Evolutionary conservation across 2,329 filamentous ascomycete genomes (phyloP).

Genomic region (Dactylellina cionopaga): DNA sequence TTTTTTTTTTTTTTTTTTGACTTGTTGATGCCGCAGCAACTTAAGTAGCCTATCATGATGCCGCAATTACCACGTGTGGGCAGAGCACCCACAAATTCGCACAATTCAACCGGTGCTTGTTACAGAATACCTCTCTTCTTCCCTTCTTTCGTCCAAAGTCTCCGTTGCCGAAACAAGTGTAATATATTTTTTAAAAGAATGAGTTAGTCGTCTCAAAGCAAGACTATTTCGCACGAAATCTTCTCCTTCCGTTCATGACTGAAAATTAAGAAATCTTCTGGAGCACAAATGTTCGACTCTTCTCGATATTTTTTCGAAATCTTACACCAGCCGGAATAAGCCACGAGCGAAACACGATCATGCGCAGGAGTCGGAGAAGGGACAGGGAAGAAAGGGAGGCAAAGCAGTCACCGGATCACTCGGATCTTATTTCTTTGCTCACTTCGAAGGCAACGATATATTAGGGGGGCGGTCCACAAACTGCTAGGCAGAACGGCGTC

Average conservation of each 20-base stretch:
- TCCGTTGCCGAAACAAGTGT: not conserved
- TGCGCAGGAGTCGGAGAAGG: not conserved
- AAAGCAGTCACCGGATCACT: not conserved
- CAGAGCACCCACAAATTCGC: not conserved
- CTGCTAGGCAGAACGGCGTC: not conserved
- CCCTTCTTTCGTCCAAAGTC: no score
- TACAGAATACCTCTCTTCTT: no score
- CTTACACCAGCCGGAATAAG: conserved; percentile 3
- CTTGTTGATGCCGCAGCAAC: conserved; percentile 32
- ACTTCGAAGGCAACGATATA: not conserved
- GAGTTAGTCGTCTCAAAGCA: no score
- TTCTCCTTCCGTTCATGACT: not conserved
- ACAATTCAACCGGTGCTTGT: conserved; percentile 12
- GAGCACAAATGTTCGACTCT: not conserved
- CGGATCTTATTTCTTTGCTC: not conserved
- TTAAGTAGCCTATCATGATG: conserved; percentile 48
- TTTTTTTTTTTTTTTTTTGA: not conserved
- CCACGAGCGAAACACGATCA: conserved; percentile 7
- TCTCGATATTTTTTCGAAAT: not conserved
- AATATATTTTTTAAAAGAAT: no score
- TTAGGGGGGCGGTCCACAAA: not conserved
- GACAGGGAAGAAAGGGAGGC: not conserved
- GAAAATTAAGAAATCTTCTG: no score
- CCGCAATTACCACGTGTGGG: conserved; percentile 40
- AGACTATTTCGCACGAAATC: no score